Base-by-base conservation (phyloP, 768 basidiomycete species). In the Paxillus involutus region DNA sequence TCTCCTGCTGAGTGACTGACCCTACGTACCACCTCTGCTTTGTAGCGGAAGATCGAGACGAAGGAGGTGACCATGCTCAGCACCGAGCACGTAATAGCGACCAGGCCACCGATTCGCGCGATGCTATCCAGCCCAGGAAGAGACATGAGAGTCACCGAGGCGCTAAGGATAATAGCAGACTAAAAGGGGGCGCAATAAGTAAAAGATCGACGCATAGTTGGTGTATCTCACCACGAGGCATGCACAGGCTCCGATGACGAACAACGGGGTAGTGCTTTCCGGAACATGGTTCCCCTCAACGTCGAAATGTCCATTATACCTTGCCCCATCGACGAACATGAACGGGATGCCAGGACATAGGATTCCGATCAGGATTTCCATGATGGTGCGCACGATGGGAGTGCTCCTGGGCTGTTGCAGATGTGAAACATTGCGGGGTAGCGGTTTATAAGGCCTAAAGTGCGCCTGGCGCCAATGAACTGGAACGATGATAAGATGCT, bases 261-360 rank as follows among this genome's bases (percentile, higher is more conserved):
- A 77, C 65, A 86, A 70, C 0, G 88, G 84, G 5, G 79, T 80
- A 4, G 79, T 75, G 44, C 64, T 72, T 29, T 76, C 70, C 35
- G 66, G 63, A 74, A 57, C 16, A 48, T 82, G 83, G 49, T 81
- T 78, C 6, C 58, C 55, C 66, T 89, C 89, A 47, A 83, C 79
- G 64, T 89, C 88, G 32, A 78, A 62, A 17, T 80, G 67, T 43
- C 78, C 77, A 55, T 74, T 69, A 41, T 76, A 71, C 10, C 62
- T 64, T 36, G 77, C 63, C 48, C 83, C 80, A 48, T 81, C 79
- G 58, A 82, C 68, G 73, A 91, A 89, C 53, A 92, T 68, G 69
- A 86, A 91, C 0, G 91, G 91, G 46, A 93, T 84, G 3, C 91
- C 91, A 10, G 92, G 78, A 63, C 88, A 89, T 24, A 92, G 57